Base-by-base conservation (phyloP, 2,329 filamentous ascomycete species). In the Scleromitrula shiraiana region DNA sequence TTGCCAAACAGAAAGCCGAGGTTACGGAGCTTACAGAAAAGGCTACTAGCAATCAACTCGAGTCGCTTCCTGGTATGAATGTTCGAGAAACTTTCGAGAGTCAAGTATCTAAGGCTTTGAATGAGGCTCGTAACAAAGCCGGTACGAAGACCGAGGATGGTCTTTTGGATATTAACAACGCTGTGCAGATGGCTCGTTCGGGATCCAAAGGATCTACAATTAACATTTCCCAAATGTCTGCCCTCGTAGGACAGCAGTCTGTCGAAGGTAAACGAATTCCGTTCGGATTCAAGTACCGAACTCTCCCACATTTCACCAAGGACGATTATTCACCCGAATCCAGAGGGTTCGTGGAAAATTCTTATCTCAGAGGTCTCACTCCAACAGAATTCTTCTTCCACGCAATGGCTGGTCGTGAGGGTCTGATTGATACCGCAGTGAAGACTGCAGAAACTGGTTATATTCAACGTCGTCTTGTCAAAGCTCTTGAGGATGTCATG, bases 191-290 rank as follows among this genome's bases (percentile, higher is more conserved):
- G 87, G 89, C 94, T 52, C 82, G 83, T 45, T 96, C 93, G 50
- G 93, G 93, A 62, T 98, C 94, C 58, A 99, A 99, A 74, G 93
- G 93, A 66, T 97, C 93, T 2, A 91, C 88, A 10, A 97, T 98
- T 75, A 99, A 99, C 67, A 97, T 99, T 60, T 96, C 94, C 14
- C 93, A 99, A 69, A 98, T 99, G 93, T 94, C 90, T 53, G 93
- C 93, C 22, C 79, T 97, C 55, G 94, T 99, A 51, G 93, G 94
- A 56, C 93, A 98, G 66, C 94, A 98, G 66, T 95, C 94, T 56
- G 89, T 98, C 7, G 93, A 98, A 71, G 94, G 93, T 62, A 95
- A 95, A 70, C 93, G 93, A 74, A 95, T 98, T 72, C 93, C 93
- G 1, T 98, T 96, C 63, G 93, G 94, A 19, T 98, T 98, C 80